These are phyloP conservation scores for Coniosporium apollinis DNA, from an alignment of 495 filamentous ascomycete genomes.

Conservation along the genomic window DNA sequence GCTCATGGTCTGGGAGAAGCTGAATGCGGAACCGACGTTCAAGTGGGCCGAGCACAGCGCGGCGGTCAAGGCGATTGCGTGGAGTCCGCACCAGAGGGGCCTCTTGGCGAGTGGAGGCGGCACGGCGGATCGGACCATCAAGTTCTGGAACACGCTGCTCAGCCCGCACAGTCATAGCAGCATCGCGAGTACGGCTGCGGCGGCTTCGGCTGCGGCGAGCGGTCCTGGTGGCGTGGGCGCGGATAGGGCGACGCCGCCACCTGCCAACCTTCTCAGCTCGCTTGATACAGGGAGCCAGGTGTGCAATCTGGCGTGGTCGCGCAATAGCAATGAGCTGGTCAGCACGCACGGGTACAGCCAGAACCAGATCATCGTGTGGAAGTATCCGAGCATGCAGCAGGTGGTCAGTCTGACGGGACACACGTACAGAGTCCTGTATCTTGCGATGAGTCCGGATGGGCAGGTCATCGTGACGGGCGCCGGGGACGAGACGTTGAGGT, in stretches of 20 bases:
- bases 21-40: slow-evolving; percentile 70
- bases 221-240: neutral
- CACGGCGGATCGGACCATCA: slow-evolving; percentile 87
- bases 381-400: slow-evolving; percentile 94
- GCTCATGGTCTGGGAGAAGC: slow-evolving; percentile 92
- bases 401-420: slow-evolving; percentile 89
- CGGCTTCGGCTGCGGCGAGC: neutral
- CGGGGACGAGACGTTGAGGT: slow-evolving; percentile 86
- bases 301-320: slow-evolving; percentile 90
- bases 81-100: slow-evolving; percentile 89
- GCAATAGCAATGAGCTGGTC: slow-evolving; percentile 92
- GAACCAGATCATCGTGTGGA: slow-evolving; percentile 98
- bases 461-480: slow-evolving; percentile 88
- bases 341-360: slow-evolving; percentile 95
- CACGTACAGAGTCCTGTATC: slow-evolving; percentile 87
- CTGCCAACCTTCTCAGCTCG: slow-evolving; percentile 13
- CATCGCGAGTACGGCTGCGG: slow-evolving; percentile 45
- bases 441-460: slow-evolving; percentile 94
- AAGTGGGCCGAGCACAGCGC: slow-evolving; percentile 88
- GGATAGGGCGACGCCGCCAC: slow-evolving; percentile 1
- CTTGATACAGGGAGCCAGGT: slow-evolving; percentile 87
- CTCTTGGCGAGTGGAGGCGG: slow-evolving; percentile 91
- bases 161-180: no score
- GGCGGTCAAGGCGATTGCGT: slow-evolving; percentile 96
- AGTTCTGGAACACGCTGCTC: slow-evolving; percentile 93